phyloP scores from a whole-genome alignment of 768 basidiomycete genomes.

The Megacollybia marginata region DNA sequence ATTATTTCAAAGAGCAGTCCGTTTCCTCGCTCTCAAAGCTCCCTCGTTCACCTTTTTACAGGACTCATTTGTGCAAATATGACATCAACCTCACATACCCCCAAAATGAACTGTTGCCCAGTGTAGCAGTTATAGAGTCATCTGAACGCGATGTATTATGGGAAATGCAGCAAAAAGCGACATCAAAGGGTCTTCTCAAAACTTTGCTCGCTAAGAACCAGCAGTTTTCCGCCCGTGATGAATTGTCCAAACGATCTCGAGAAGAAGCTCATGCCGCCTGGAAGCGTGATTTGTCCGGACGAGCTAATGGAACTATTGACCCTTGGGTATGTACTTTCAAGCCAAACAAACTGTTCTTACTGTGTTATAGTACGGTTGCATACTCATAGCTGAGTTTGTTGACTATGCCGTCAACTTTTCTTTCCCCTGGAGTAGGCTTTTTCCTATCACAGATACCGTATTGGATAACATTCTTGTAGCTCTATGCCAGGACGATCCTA shows the following conservation, averaged over 20 bases:
- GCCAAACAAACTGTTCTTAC: neutral
- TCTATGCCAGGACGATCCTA: too few species aligned
- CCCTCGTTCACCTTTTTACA: conserved; percentile 13
- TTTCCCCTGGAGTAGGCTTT: neutral
- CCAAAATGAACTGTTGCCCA: conserved; percentile 44
- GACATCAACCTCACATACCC: conserved; percentile 67
- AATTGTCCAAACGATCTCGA: neutral
- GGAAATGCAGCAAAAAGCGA: too few species aligned
- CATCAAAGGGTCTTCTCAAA: too few species aligned
- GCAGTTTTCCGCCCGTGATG: too few species aligned
- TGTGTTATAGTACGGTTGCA: conserved; percentile 48
- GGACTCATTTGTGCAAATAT: conserved; percentile 54
- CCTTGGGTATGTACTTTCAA: conserved; percentile 33
- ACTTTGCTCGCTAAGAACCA: too few species aligned
- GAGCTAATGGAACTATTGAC: conserved; percentile 50
- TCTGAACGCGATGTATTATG: too few species aligned
- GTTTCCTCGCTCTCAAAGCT: conserved; percentile 6
- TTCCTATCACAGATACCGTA: neutral
- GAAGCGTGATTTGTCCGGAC: conserved; percentile 42
- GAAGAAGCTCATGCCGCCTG: conserved; percentile 20
- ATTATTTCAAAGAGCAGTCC: neutral
- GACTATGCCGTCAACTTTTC: conserved; percentile 43
- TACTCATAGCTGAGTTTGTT: conserved; percentile 54
- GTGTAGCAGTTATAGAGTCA: too few species aligned
- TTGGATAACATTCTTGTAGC: too few species aligned